Conservation (phyloP, 306 rosid genomes). For the Dalbergia oliveri region DNA sequence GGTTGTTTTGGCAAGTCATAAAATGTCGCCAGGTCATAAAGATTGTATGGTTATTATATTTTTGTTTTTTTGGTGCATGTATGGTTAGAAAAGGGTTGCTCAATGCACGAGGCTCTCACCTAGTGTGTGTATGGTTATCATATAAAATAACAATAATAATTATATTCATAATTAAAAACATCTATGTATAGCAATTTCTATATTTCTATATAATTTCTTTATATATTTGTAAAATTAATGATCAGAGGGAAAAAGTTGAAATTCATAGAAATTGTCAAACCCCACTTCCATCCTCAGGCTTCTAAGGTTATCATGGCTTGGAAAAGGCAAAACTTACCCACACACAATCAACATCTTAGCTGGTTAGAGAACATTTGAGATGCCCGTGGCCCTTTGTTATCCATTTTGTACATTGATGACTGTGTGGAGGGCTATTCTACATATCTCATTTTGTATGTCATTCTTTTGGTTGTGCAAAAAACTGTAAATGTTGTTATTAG, state of each 20-base stretch:
- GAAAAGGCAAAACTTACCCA: background rate
- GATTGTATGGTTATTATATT: no score
- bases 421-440: background rate
- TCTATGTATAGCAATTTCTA: background rate
- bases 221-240: background rate
- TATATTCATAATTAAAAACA: background rate
- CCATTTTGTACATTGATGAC: background rate
- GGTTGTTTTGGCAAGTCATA: conserved; percentile 11
- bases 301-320: background rate
- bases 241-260: background rate
- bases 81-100: no score
- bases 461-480: conserved; percentile 13
- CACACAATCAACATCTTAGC: background rate
- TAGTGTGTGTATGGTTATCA: background rate
- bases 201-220: background rate
- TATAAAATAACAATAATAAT: no score
- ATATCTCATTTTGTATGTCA: background rate
- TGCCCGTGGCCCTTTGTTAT: background rate
- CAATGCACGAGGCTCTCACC: no score
- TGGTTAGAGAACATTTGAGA: conserved; percentile 18
- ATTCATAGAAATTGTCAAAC: background rate
- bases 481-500: background rate
- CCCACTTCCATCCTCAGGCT: background rate
- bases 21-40: background rate
- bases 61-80: no score